A percentile compares a stretch with the other conserved stretches of the same genome.
Evolutionary conservation across 768 basidiomycete species (phyloP).

Genomic region (Phlebiopsis flavidoalba): DNA sequence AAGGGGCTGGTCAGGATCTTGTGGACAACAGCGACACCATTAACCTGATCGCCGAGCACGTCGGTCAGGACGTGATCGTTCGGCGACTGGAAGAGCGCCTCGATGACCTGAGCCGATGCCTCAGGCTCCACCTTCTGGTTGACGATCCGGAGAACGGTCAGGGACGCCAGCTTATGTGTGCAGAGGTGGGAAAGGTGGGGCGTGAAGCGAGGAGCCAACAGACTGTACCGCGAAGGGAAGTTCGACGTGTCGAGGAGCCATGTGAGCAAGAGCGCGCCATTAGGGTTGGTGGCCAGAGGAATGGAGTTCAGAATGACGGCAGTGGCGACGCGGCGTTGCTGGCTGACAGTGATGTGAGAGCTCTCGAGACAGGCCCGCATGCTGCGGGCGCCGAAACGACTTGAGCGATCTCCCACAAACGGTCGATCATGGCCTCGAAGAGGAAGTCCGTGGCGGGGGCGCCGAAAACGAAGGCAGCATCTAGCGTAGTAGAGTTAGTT

Average conservation of each 20-base stretch:
- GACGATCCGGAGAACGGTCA: conserved; percentile 92
- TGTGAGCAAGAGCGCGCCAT: conserved; percentile 90
- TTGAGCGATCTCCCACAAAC: conserved; percentile 98
- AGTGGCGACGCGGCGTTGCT: conserved; percentile 93
- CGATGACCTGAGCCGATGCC: conserved; percentile 81
- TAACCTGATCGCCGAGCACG: conserved; percentile 93
- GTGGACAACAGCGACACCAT: conserved; percentile 88
- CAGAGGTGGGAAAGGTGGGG: conserved; percentile 96
- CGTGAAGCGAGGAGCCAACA: conserved; percentile 93
- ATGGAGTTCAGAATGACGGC: conserved; percentile 96
- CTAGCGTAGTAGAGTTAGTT: conserved; percentile 30
- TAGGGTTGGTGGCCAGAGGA: conserved; percentile 94
- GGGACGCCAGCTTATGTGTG: conserved; percentile 94
- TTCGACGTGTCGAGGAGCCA: conserved; percentile 96
- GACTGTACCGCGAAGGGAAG: conserved; percentile 91
- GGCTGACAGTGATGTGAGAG: conserved; percentile 78
- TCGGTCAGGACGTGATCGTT: conserved; percentile 90
- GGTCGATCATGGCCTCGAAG: conserved; percentile 96
- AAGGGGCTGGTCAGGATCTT: conserved; percentile 89
- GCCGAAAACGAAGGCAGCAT: conserved; percentile 87
- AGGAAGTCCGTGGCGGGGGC: conserved; percentile 90
- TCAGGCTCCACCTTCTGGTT: conserved; percentile 94
- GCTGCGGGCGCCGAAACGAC: conserved; percentile 94
- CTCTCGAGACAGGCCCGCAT: conserved; percentile 97
- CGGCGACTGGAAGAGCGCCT: conserved; percentile 86